phyloP scores from a whole-genome alignment of 768 basidiomycete genomes.

The Pisolithus microcarpus region DNA sequence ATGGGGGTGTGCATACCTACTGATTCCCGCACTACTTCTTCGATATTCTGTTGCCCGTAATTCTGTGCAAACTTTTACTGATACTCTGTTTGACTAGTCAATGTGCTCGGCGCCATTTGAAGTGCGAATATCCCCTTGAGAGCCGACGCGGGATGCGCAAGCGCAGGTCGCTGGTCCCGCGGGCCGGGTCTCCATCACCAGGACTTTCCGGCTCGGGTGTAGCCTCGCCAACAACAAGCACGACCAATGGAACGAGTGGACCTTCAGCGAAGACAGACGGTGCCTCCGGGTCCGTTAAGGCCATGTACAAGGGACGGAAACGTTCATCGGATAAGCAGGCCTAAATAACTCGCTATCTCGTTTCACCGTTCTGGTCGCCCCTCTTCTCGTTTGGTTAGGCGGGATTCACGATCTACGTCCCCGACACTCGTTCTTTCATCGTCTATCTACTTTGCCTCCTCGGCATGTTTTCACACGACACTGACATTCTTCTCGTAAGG shows the following conservation, averaged over 20 bases:
- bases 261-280: background rate
- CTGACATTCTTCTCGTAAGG: background rate
- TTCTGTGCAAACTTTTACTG: constrained; percentile 9
- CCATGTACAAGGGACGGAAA: background rate
- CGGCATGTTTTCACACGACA: background rate
- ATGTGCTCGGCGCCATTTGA: constrained; percentile 61
- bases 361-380: background rate
- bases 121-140: constrained; percentile 65
- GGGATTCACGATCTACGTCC: background rate
- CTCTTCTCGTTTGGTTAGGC: background rate
- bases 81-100: constrained; percentile 42
- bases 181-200: constrained; percentile 20
- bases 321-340: background rate
- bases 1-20: constrained; percentile 8
- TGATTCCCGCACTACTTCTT: constrained; percentile 17
- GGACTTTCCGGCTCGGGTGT: background rate
- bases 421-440: background rate
- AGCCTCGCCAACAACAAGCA: background rate
- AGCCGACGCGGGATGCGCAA: constrained; percentile 63
- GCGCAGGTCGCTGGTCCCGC: constrained; percentile 30
- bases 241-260: background rate
- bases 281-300: background rate
- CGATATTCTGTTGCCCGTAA: background rate
- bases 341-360: background rate
- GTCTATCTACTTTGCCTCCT: background rate